Base-by-base conservation (phyloP, 2,329 filamentous ascomycete species). In the Tolypocladium guangdongense region DNA sequence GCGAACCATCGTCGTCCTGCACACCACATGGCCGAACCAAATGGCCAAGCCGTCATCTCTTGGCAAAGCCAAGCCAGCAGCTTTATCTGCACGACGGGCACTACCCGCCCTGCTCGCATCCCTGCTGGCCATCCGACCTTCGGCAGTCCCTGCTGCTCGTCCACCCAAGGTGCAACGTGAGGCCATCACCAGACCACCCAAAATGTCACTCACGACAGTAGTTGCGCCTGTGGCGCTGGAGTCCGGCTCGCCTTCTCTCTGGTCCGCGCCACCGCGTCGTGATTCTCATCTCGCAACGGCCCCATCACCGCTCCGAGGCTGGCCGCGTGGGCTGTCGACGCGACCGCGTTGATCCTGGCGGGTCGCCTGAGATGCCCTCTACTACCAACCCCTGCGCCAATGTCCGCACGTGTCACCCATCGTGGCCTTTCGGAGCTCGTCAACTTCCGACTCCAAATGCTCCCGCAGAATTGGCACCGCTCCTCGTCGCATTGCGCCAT, bases 1-100 rank as follows among this genome's bases (percentile, higher is more conserved):
- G 52, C 57, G 55, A 60, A 58, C 58, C 54, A 58, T 53, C 41
- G n/a, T 56, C 38, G 39, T 43, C 52, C 45, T 41, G 46, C 54
- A 52, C 51, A 39, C 56, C 57, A 60, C 57, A 59, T 58, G 56
- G 57, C 55, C 48, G 33, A 48, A 30, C 38, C 43, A 35, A 30
- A 50, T 43, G 37, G 35, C 46, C 35, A n/a, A 14, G n/a, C 33
- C 39, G 12, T 36, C 38, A 47, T 30, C 49, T 46, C 30, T 56
- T 50, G 49, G 49, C 38, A 49, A 55, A 35, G 53, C 54, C 16
- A 50, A 50, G 12, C 51, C 45, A 8, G n/a, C 30, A 37, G 20
- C 50, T 48, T 32, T 36, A 49, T 49, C 20, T 36, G 30, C 47
- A 49, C 16, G 16, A 16, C 32, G 16, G 36, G 36, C 18, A 24